phyloP scores from a whole-genome alignment of 2,329 filamentous ascomycete genomes.

The Chrysoporthe austroafricana region DNA sequence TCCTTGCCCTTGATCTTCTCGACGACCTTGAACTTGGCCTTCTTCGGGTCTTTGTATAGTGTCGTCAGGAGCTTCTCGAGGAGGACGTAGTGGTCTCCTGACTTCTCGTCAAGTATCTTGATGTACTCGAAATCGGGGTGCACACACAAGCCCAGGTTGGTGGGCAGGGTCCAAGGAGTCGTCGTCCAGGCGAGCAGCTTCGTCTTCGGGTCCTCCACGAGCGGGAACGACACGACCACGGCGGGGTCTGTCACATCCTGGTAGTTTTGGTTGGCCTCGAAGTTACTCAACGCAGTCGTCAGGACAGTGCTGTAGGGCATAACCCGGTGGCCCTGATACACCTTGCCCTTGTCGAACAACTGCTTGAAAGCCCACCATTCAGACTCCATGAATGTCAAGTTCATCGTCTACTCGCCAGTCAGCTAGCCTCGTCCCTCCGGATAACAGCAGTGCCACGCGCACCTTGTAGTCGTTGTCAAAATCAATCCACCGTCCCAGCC shows the following conservation, averaged over 20 bases:
- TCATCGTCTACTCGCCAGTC: constrained; percentile 70
- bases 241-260: constrained; percentile 91
- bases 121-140: constrained; percentile 81
- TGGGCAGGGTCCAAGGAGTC: constrained; percentile 79
- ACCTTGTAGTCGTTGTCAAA: constrained; percentile 94
- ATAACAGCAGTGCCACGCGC: constrained; percentile 33
- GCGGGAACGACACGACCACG: constrained; percentile 84
- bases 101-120: constrained; percentile 82
- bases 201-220: constrained; percentile 76
- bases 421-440: constrained; percentile 27
- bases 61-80: constrained; percentile 80
- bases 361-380: constrained; percentile 98
- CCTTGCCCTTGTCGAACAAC: constrained; percentile 84
- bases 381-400: constrained; percentile 92
- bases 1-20: constrained; percentile 80
- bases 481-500: constrained; percentile 93
- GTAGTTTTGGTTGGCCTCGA: constrained; percentile 94
- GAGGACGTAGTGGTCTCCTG: constrained; percentile 82
- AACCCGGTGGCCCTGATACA: constrained; percentile 88
- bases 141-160: constrained; percentile 72
- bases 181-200: constrained; percentile 86
- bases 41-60: constrained; percentile 93
- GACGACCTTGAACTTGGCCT: constrained; percentile 86
- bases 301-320: constrained; percentile 95
- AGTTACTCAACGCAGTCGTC: constrained; percentile 88